phyloP scores from a whole-genome alignment of 257 asterid species.

The Solanum arcanum region DNA sequence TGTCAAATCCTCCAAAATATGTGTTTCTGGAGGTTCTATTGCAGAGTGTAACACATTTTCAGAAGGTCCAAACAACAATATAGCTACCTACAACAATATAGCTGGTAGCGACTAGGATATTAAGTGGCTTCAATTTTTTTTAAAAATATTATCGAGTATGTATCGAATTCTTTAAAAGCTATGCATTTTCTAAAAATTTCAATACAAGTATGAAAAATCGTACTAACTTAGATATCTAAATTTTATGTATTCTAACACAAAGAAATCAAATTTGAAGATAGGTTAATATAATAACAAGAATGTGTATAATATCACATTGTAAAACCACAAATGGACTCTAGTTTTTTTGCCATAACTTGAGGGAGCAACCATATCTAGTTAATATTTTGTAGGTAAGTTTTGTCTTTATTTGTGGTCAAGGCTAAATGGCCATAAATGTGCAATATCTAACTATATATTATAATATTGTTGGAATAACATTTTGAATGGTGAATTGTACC shows the following conservation, averaged over 20 bases:
- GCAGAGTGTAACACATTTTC: neutral
- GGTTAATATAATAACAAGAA: neutral
- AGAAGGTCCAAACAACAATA: neutral
- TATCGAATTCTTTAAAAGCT: too few species aligned
- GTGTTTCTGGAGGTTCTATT: too few species aligned
- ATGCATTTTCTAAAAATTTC: neutral
- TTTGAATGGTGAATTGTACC: conserved; percentile 25
- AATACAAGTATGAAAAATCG: neutral
- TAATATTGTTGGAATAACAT: conserved; percentile 8
- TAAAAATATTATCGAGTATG: neutral
- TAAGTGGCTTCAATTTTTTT: too few species aligned
- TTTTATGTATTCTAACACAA: neutral
- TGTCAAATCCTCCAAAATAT: too few species aligned
- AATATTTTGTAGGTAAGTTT: neutral
- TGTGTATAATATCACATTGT: neutral
- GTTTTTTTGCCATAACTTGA: neutral
- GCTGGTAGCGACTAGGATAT: too few species aligned
- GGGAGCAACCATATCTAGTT: neutral
- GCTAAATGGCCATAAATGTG: conserved; percentile 12
- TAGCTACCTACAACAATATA: neutral
- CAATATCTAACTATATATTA: conserved; percentile 22
- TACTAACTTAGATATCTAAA: neutral
- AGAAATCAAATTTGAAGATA: neutral
- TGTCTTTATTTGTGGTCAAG: conserved; percentile 8
- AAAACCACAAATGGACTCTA: neutral